These are phyloP conservation scores for Phaeosphaeriaceae sp. DNA, from an alignment of 2,329 filamentous ascomycete species.

Conservation along the genomic window DNA sequence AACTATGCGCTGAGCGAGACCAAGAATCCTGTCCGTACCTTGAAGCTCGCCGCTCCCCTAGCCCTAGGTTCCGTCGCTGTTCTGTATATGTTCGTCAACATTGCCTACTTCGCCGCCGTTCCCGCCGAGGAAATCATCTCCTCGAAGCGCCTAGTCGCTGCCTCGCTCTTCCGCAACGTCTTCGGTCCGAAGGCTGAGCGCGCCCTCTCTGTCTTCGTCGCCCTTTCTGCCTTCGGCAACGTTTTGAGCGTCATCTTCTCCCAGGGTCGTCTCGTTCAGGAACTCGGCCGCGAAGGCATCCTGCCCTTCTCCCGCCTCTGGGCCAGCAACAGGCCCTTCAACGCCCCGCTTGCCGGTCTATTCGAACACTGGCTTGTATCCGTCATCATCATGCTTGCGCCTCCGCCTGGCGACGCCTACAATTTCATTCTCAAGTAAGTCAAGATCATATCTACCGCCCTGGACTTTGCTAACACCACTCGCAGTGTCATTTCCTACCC, in stretches of 20 bases:
- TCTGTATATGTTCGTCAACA: constrained; percentile 71
- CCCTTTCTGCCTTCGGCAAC: constrained; percentile 72
- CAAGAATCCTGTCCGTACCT: constrained; percentile 68
- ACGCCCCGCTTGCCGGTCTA: constrained; percentile 66
- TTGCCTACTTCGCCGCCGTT: constrained; percentile 71
- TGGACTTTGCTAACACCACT: constrained; percentile 11
- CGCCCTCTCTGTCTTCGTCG: constrained; percentile 70
- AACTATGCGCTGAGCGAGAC: constrained; percentile 72
- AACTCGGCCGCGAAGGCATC: constrained; percentile 71
- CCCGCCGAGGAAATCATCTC: constrained; percentile 62
- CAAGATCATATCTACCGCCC: neutral
- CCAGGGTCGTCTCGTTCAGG: constrained; percentile 70
- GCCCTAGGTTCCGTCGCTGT: constrained; percentile 66
- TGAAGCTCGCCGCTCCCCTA: constrained; percentile 69
- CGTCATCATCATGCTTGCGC: constrained; percentile 70
- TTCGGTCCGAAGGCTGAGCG: constrained; percentile 62
- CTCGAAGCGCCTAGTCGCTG: constrained; percentile 63
- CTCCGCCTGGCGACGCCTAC: constrained; percentile 71
- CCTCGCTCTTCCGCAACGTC: constrained; percentile 64
- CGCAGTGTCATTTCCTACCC: constrained; percentile 69
- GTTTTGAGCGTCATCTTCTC: constrained; percentile 73
- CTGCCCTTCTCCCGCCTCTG: constrained; percentile 68
- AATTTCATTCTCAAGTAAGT: constrained; percentile 61
- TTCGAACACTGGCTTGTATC: constrained; percentile 71
- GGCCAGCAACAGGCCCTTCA: constrained; percentile 70